These are phyloP conservation scores for Phytophthora foliorum DNA, from an alignment of 352 stramenopile species.

Conservation along the genomic window DNA sequence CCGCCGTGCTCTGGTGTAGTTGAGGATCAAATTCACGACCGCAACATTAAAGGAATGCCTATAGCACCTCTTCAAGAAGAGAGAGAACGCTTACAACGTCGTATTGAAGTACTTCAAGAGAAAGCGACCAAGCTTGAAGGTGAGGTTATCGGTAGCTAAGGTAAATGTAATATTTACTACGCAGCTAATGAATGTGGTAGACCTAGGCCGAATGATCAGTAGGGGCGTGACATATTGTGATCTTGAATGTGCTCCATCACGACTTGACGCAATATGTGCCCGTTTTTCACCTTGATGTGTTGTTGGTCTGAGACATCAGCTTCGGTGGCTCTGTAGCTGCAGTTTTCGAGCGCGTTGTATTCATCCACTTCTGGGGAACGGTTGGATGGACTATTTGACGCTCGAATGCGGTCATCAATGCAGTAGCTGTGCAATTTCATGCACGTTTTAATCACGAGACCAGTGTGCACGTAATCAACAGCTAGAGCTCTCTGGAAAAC, in stretches of 20 bases:
- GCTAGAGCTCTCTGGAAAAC: not conserved
- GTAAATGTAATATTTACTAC: no score
- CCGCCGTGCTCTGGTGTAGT: not conserved
- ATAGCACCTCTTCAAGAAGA: not conserved
- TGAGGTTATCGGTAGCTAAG: not conserved
- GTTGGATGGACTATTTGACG: not conserved
- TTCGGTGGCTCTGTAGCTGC: not conserved
- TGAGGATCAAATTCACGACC: constrained; percentile 4
- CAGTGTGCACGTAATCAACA: not conserved
- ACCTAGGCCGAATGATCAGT: no score
- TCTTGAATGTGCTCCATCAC: constrained; percentile 9
- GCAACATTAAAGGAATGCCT: not conserved
- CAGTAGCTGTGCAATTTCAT: not conserved
- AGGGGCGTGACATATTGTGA: constrained; percentile 3
- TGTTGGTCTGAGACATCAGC: not conserved
- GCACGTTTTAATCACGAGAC: not conserved
- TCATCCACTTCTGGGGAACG: not conserved
- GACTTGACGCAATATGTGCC: constrained; percentile 2
- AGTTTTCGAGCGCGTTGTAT: constrained; percentile 4
- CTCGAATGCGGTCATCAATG: not conserved
- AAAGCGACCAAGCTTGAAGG: not conserved
- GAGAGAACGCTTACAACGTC: not conserved
- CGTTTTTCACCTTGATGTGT: not conserved
- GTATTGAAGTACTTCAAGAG: not conserved
- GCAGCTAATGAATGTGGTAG: no score